Base-by-base conservation (phyloP, 371 early-diverging fungal species). In the Mortierella sp. region DNA sequence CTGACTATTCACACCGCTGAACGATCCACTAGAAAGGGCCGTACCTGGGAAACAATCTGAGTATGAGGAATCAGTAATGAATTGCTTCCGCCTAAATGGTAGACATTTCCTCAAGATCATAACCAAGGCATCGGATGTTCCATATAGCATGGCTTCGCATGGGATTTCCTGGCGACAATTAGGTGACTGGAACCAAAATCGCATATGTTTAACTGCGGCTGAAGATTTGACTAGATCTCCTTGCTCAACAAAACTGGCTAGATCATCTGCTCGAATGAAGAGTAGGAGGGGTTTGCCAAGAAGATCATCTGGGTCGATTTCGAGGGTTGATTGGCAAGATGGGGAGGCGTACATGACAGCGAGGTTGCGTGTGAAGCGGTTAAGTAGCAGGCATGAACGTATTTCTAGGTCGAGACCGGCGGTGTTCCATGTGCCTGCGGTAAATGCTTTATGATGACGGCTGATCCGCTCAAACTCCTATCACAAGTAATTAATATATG, bases 131-230 rank as follows among this genome's bases (percentile, higher is more conserved):
- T 78, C 79, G 9, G 79, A 70, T 2, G 79, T 70, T 6, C 79
- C 74, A 40, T 73, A 78, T 28, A 78, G n/a, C 71, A 74, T 74
- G 26, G 70, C 71, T 67, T 78, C 79, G 57, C 79, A 78, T 11
- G 79, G 79, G 39, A 78, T 70, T 55, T 78, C 79, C 20, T 70
- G 55, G 0, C 22, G 73, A n/a, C 54, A 64, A 11, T 55, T 70
- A 5, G 79, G 79, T 20, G 79, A 78, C 28, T 78, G 79, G 65
- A 78, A 78, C 70, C 73, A 74, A 40, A 78, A 74, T n/a, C 71
- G 62, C 79, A 78, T 74, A 43, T 83, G 83, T 0, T 75, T 73
- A 9, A 83, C 71, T 5, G 60, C 61, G 32, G 58, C 68, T n/a
- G 74, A 57, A 0, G 83, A 66, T 32, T 77, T 83, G 9, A 77